These are phyloP conservation scores for Immersiella caudata DNA, from an alignment of 495 filamentous ascomycete genomes.

Conservation along the genomic window DNA sequence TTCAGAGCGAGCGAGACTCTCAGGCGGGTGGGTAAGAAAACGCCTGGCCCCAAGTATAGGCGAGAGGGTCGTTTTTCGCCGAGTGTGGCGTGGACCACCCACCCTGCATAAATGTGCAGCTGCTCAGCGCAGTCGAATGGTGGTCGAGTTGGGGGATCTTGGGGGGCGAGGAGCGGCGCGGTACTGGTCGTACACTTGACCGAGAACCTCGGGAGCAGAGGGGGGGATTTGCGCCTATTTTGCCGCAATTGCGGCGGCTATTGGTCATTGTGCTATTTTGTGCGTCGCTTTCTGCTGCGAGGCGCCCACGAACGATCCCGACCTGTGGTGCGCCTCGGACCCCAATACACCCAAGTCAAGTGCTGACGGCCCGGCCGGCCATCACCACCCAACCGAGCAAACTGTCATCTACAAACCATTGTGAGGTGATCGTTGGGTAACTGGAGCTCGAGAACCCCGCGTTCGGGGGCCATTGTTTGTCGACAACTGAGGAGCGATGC, in stretches of 20 bases:
- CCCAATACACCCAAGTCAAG: not conserved
- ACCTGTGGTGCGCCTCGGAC: not conserved
- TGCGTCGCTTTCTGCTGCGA: not conserved
- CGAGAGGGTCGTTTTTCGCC: constrained; percentile 21
- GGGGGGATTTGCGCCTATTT: not conserved
- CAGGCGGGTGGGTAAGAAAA: not conserved
- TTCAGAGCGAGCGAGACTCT: not conserved
- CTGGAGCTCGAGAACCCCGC: not conserved
- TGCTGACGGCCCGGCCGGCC: not conserved
- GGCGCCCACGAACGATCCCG: not conserved
- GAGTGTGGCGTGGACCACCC: constrained; percentile 31
- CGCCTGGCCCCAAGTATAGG: constrained; percentile 17
- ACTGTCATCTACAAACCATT: not conserved
- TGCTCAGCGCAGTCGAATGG: not conserved
- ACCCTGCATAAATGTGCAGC: constrained; percentile 28
- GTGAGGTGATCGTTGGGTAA: not conserved
- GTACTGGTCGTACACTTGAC: not conserved
- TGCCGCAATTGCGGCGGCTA: constrained; percentile 4
- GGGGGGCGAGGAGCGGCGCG: not conserved
- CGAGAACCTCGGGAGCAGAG: not conserved
- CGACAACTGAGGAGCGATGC: not conserved
- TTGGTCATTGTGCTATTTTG: not conserved
- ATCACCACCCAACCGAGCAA: not conserved
- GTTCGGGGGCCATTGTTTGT: not conserved
- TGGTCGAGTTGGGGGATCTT: not conserved